phyloP scores from a whole-genome alignment of 2,329 filamentous ascomycete species.

The Fusarium aywerte region DNA sequence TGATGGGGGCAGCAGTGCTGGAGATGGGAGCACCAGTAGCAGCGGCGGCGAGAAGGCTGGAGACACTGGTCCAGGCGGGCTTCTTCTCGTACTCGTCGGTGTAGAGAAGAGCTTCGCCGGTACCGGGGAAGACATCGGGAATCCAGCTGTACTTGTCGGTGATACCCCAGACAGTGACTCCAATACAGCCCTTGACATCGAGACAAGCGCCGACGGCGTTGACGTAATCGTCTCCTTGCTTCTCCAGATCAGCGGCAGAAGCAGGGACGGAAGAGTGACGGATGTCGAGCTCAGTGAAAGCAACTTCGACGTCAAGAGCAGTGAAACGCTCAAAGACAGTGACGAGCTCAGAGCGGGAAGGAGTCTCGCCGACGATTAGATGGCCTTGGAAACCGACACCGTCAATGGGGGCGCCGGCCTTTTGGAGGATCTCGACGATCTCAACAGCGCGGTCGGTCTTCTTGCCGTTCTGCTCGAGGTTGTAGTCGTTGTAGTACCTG shows the following conservation, averaged over 20 bases:
- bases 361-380: constrained; percentile 65
- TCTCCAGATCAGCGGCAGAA: constrained; percentile 51
- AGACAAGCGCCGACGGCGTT: constrained; percentile 53
- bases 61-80: constrained; percentile 54
- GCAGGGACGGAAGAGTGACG: constrained; percentile 60
- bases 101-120: constrained; percentile 55
- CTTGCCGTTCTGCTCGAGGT: constrained; percentile 63
- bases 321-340: constrained; percentile 62
- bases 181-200: constrained; percentile 54
- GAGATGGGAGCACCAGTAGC: constrained; percentile 20
- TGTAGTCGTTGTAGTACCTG: constrained; percentile 66
- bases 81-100: constrained; percentile 53
- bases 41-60: constrained; percentile 49
- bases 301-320: constrained; percentile 64
- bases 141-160: constrained; percentile 55
- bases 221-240: constrained; percentile 62
- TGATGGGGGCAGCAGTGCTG: constrained; percentile 5
- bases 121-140: constrained; percentile 53
- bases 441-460: constrained; percentile 59
- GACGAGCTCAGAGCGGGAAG: constrained; percentile 57
- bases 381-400: constrained; percentile 72
- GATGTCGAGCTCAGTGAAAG: constrained; percentile 71
- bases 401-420: constrained; percentile 66
- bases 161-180: constrained; percentile 58
- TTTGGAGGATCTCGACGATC: constrained; percentile 59